Evolutionary conservation across 2,329 filamentous ascomycete species (phyloP), one percentile per base, ranked within the genome.

Genomic region (Verticillium tricorpus): DNA sequence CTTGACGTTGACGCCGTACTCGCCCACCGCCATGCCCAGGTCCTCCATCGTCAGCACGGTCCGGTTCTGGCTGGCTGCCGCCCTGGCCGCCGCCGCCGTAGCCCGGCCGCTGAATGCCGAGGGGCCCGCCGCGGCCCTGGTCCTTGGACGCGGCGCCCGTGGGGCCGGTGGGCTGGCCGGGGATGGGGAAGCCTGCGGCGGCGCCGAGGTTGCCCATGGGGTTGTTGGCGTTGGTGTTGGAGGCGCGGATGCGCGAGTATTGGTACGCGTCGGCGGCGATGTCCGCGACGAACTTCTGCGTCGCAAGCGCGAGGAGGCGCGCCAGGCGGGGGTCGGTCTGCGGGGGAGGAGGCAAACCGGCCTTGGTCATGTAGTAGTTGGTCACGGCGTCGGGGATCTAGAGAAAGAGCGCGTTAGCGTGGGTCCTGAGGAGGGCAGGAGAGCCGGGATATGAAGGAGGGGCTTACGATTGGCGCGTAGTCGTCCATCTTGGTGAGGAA

Each of bases 1-100:
- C 86, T 97, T 98, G 60, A 98, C 91, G 73, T 97, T 99, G 59
- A 99, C 93, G 1, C 95, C 95, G 73, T 98, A 99, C 81, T 99
- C 95, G 35, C 91, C 91, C 34, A 98, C 94, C 1, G 95, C 95
- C 93, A 98, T 98, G 17, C 95, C 95, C 69, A 99, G 76, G 75
- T 99, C 95, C 78, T 99, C 95, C 95, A 99, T 98, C 1, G 95
- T 98, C 65, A 99, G 82, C 61, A 99, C 94, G 19, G 95, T 97
- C 66, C 93, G 85, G 66, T 96, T 96, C 78, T 96, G 92, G 61
- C 78, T 96, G 92, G 61, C 88, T 91, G 1, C 92, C 91, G 32
- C 93, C 93, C 70, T 93, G 91, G 0, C 93, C 93, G 68, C 94
- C 94, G 66, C 94, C 95, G 17, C 92, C 92, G 71, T 89, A 94